Evolutionary conservation across 345 rosid species (phyloP), one percentile per base, ranked within the genome.

Genomic region (Euphorbia tirucalli): DNA sequence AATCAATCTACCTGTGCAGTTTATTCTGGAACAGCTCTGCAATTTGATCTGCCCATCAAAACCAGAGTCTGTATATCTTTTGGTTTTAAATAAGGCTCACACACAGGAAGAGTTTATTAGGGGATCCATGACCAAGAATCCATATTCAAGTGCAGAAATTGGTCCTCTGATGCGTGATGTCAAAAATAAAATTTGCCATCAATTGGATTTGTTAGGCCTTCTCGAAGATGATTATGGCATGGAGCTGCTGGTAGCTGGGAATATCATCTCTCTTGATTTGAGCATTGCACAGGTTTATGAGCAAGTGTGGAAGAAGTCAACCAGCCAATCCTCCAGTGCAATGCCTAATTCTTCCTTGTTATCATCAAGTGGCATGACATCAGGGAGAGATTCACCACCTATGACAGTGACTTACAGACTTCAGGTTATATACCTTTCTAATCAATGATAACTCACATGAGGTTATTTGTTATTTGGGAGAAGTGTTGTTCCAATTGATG

Each of bases 151-250:
- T 82, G 81, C 96, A 39, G 97, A 95, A 81, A 89, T 95, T 80
- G 97, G 99, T 79, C 99, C 99, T 49, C 80, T 95, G 79, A 95
- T 95, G 99, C 96, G 99, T 59, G 99, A 95, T 77, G 99, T 95
- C 70, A 95, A 95, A 80, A 92, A 95, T 78, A 95, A 95, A 78
- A 95, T 95, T 70, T 95, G 98, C 82, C 93, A 87, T 74, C 98
- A 92, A 75, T 81, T 95, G 85, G 99, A 95, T 74, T 83, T 95
- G 57, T 66, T 92, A 54, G 91, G 93, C 61, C 92, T 95, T 80
- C 79, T 90, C 55, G 99, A 92, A 82, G 99, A 95, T 87, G 99
- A 92, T 85, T 90, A 80, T 78, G 89, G 98, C 76, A 89, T 95
- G 99, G 99, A 95, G 83, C 82, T 95, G 73, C 85, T 95, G 68